Percentiles rank a stretch among this genome's conserved stretches.
phyloP scores from a whole-genome alignment of 1,284 basidiomycete genomes.

The Cystobasidiaceae sp. region DNA sequence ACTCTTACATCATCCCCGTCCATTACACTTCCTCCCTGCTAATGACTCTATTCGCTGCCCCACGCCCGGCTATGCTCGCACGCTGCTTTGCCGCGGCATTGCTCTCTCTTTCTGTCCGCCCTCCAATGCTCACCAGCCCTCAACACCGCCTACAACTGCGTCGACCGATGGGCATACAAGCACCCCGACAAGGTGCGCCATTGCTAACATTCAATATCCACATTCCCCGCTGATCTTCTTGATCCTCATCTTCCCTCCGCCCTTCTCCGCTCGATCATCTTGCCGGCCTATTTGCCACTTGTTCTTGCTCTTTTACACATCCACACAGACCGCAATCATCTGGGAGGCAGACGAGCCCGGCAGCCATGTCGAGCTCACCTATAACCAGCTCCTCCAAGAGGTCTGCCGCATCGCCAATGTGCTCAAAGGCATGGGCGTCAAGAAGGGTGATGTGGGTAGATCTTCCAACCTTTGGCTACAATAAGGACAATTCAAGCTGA shows the following conservation, averaged over 20 bases:
- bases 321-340: constrained; percentile 76
- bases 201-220: background rate
- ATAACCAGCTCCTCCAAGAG: constrained; percentile 79
- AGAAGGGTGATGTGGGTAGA: constrained; percentile 74
- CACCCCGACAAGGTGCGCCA: constrained; percentile 72
- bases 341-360: constrained; percentile 96
- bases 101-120: background rate
- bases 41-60: constrained; percentile 53
- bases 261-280: constrained; percentile 61
- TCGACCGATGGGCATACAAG: constrained; percentile 91
- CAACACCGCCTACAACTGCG: constrained; percentile 88
- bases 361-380: constrained; percentile 71
- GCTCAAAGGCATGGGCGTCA: constrained; percentile 81
- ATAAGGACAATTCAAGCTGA: background rate
- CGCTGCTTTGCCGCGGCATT: constrained; percentile 1
- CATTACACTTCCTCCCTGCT: constrained; percentile 62
- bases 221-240: background rate
- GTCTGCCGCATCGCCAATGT: constrained; percentile 88
- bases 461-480: too few species aligned
- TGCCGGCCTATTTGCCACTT: constrained; percentile 49
- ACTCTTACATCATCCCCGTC: background rate
- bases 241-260: constrained; percentile 64
- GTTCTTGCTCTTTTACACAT: background rate
- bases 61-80: constrained; percentile 75
- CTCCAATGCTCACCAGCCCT: constrained; percentile 38